phyloP scores from a whole-genome alignment of 2,329 filamentous ascomycete species.

The Ambrosiella cleistominuta region DNA sequence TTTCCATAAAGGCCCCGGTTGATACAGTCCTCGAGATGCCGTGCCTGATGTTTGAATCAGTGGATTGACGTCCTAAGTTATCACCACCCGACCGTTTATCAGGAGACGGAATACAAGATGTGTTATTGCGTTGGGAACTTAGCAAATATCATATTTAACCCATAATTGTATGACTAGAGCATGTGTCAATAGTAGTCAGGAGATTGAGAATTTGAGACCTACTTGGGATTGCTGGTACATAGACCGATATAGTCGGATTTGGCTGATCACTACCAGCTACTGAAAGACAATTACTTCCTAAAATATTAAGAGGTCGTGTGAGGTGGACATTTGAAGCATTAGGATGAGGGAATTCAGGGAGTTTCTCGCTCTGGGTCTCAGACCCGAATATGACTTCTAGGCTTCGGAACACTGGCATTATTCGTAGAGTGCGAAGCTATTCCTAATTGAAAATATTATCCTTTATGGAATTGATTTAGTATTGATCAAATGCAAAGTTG shows the following conservation, averaged over 20 bases:
- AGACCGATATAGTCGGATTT: conserved; percentile 33
- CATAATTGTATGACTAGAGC: conserved; percentile 32
- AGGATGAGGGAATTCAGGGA: conserved; percentile 39
- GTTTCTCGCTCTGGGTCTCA: conserved; percentile 20
- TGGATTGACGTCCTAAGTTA: conserved; percentile 34
- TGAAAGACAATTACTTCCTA: conserved; percentile 8
- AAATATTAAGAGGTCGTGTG: background rate
- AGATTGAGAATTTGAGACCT: conserved; percentile 9
- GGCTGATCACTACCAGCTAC: conserved; percentile 11
- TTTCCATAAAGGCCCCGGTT: conserved; percentile 27
- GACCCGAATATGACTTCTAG: conserved; percentile 29
- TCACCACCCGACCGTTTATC: conserved; percentile 35
- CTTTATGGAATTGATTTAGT: too few relatives aligned
- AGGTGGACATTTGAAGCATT: conserved; percentile 29
- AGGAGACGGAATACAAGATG: conserved; percentile 37
- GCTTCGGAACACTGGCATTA: conserved; percentile 33
- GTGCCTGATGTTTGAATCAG: conserved; percentile 21
- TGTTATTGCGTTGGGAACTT: conserved; percentile 19
- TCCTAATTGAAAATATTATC: too few relatives aligned
- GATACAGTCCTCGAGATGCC: conserved; percentile 31
- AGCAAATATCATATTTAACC: conserved; percentile 29
- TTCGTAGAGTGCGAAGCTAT: background rate
- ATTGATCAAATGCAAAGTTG: too few relatives aligned
- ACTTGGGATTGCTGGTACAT: conserved; percentile 39
- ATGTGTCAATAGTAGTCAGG: background rate